Conservation (phyloP, 768 basidiomycete genomes). For the Calocybe cyanea region DNA sequence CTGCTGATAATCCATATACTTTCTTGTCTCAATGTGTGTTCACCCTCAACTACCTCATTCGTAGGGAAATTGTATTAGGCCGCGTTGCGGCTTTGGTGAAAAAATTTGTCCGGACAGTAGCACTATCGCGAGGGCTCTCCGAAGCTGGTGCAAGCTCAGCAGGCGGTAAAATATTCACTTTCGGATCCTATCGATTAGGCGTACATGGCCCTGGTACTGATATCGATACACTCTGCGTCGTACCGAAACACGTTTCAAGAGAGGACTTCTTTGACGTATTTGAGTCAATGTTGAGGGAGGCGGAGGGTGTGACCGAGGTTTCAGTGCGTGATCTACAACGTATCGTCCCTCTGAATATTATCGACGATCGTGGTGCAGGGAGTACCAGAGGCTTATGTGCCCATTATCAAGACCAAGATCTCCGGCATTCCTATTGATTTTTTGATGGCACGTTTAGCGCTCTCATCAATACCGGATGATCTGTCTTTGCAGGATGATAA, state of each 20-base stretch:
- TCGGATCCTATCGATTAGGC: constrained; percentile 96
- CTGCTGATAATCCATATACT: not conserved
- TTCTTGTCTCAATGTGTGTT: not conserved
- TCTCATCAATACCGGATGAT: constrained; percentile 89
- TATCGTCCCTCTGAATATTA: not conserved
- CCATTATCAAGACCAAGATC: constrained; percentile 90
- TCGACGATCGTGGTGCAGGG: constrained; percentile 48
- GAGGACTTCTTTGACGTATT: constrained; percentile 96
- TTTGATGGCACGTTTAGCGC: constrained; percentile 83
- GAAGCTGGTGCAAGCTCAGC: constrained; percentile 85
- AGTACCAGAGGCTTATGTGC: constrained; percentile 95
- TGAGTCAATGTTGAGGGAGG: constrained; percentile 79
- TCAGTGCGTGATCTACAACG: constrained; percentile 55
- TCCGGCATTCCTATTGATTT: constrained; percentile 92
- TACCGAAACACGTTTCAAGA: constrained; percentile 91
- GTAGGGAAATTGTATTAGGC: constrained; percentile 90
- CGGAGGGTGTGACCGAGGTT: constrained; percentile 84
- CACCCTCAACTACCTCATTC: constrained; percentile 16
- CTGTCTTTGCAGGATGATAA: constrained; percentile 89
- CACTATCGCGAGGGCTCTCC: constrained; percentile 76
- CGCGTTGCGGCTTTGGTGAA: constrained; percentile 87
- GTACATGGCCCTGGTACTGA: constrained; percentile 95
- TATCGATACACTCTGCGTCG: constrained; percentile 98
- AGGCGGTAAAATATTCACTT: constrained; percentile 98
- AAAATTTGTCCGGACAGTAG: constrained; percentile 85